These are phyloP conservation scores for Coniochaeta pulveracea DNA, from an alignment of 2,329 filamentous ascomycete genomes.

Conservation along the genomic window DNA sequence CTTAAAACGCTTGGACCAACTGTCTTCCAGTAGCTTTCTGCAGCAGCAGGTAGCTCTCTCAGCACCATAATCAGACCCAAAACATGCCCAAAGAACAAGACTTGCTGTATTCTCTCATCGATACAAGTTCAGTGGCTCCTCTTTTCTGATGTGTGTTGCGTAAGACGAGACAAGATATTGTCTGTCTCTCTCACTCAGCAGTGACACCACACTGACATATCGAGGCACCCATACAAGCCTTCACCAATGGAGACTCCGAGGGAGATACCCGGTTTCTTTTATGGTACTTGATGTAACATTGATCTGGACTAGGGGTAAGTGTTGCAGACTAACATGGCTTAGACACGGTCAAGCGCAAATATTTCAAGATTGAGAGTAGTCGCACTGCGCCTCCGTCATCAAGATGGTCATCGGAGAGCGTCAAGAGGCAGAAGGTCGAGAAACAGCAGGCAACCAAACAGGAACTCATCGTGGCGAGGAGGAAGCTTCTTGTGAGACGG, in stretches of 20 bases:
- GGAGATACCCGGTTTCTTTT: constrained; percentile 10
- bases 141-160: too few relatives aligned
- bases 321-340: neutral
- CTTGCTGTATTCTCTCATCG: too few relatives aligned
- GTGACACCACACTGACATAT: neutral
- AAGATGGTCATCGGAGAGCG: constrained; percentile 9
- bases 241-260: neutral
- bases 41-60: too few relatives aligned
- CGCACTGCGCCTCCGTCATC: constrained; percentile 26
- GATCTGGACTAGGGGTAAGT: neutral
- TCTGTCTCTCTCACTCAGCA: neutral
- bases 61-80: too few relatives aligned
- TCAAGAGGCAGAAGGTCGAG: constrained; percentile 10
- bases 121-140: too few relatives aligned
- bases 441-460: too few relatives aligned
- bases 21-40: too few relatives aligned
- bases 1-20: too few relatives aligned
- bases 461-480: too few relatives aligned
- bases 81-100: too few relatives aligned
- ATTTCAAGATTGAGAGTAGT: constrained; percentile 55
- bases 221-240: neutral
- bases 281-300: constrained; percentile 4
- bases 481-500: too few relatives aligned
- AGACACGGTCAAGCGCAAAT: constrained; percentile 50
- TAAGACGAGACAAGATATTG: too few relatives aligned